These are phyloP conservation scores for Blastobotrys serpentis DNA, from an alignment of 1,139 yeast species.

Conservation along the genomic window DNA sequence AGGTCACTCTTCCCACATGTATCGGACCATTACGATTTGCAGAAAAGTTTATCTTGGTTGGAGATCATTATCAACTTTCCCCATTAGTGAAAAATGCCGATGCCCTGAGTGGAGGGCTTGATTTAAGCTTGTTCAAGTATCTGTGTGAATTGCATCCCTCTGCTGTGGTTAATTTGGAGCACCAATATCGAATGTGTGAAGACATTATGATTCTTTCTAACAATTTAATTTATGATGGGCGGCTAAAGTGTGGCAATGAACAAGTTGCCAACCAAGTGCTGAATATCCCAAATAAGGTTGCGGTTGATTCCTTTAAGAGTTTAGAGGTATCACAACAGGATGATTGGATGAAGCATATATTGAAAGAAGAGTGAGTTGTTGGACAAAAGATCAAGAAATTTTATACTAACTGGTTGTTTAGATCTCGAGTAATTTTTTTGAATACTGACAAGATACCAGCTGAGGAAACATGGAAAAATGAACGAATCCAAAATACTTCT, in stretches of 20 bases:
- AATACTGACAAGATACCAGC: conserved; percentile 72
- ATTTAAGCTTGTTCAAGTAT: conserved; percentile 69
- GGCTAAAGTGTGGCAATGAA: conserved; percentile 70
- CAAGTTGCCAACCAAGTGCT: conserved; percentile 60
- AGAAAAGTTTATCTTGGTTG: conserved; percentile 81
- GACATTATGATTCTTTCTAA: conserved; percentile 87
- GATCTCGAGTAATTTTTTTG: conserved; percentile 65
- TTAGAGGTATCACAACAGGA: conserved; percentile 10
- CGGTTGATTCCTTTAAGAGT: conserved; percentile 20
- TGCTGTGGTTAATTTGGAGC: conserved; percentile 68
- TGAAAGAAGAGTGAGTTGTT: conserved; percentile 40
- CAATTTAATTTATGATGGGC: conserved; percentile 69
- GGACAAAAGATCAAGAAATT: conserved; percentile 49
- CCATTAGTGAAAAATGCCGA: conserved; percentile 69
- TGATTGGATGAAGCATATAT: conserved; percentile 48
- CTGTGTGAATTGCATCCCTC: conserved; percentile 71
- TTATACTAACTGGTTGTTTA: conserved; percentile 30
- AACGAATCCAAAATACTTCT: conserved; percentile 64
- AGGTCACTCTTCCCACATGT: conserved; percentile 85
- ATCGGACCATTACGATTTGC: conserved; percentile 82
- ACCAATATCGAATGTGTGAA: conserved; percentile 89
- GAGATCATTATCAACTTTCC: conserved; percentile 91
- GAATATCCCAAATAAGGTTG: conserved; percentile 43
- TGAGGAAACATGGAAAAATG: conserved; percentile 56
- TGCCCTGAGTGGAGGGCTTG: conserved; percentile 59